These are phyloP conservation scores for Plasmodium vinckei DNA, from an alignment of 169 alveolate genomes.

Conservation along the genomic window DNA sequence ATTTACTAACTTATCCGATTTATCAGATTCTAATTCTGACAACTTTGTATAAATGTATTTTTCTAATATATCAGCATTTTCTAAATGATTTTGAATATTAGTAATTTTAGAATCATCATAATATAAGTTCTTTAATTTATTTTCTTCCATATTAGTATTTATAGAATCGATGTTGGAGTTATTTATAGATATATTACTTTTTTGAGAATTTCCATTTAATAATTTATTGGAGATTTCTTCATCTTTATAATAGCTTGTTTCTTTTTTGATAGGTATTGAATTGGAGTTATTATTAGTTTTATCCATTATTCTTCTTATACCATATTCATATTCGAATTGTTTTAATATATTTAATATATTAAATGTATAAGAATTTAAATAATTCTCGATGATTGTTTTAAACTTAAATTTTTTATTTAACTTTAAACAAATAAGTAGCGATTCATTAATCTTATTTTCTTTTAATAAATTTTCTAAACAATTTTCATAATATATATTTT, in stretches of 20 bases:
- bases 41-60: constrained; percentile 36
- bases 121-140: neutral
- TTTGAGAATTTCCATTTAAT: neutral
- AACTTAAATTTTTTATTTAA: constrained; percentile 67
- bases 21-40: constrained; percentile 1
- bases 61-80: constrained; percentile 66
- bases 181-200: neutral
- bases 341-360: constrained; percentile 52
- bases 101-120: constrained; percentile 20
- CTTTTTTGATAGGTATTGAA: constrained; percentile 3
- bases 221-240: neutral
- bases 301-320: constrained; percentile 26
- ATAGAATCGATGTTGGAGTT: neutral
- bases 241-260: neutral
- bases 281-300: neutral
- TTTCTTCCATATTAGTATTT: neutral
- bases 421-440: constrained; percentile 67
- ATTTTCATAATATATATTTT: constrained; percentile 48
- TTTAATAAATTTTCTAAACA: constrained; percentile 64
- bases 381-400: constrained; percentile 61
- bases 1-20: neutral
- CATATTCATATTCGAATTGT: constrained; percentile 60
- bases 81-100: constrained; percentile 54
- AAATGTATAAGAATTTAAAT: constrained; percentile 70
- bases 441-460: constrained; percentile 62